Base-by-base conservation (phyloP, 2,329 filamentous ascomycete species). In the Pseudocercospora pini-densiflorae region DNA sequence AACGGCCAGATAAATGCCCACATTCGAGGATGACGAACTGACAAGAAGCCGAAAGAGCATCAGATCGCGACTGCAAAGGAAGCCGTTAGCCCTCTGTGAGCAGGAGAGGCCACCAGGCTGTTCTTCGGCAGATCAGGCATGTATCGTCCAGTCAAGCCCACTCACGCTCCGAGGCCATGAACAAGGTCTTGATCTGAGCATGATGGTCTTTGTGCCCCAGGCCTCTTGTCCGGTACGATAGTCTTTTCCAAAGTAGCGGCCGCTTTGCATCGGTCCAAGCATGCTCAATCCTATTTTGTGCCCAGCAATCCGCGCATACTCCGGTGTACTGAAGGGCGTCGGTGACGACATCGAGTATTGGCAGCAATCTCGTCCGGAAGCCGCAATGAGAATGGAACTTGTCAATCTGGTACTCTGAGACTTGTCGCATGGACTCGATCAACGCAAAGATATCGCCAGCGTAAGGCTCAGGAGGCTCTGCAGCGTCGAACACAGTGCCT, bases 381-480 rank as follows among this genome's bases (percentile, higher is more conserved):
- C 91, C 91, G 74, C 91, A 94, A 76, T 93, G 90, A 1, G 84
- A 84, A 76, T 94, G 91, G 74, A 92, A 83, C 70, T 85, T 86
- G 77, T 94, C 90, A 66, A 93, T 85, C 76, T 93, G 91, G 74
- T 93, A 93, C 63, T 84, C 85, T 0, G 91, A 89, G 59, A 86
- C 88, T 77, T 92, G 88, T 43, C 87, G 85, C 23, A 93, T 80
- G 0, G 83, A 83, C 9, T 86, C 79, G 16, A 93, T 75, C 1
- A 93, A 74, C 27, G 85, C 81, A 62, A 87, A 83, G 2, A 92
- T 80, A 67, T 91, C 88, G n/a, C 88, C 83, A 31, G 82, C 80
- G 24, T 89, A 87, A 3, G 80, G 79, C 65, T 86, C 82, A 2
- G 80, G 81, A 6, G 86, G 73, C 2, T 80, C 78, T 10, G 77